Base-by-base conservation (phyloP, 2,329 filamentous ascomycete genomes). In the Orbilia brochopaga region DNA sequence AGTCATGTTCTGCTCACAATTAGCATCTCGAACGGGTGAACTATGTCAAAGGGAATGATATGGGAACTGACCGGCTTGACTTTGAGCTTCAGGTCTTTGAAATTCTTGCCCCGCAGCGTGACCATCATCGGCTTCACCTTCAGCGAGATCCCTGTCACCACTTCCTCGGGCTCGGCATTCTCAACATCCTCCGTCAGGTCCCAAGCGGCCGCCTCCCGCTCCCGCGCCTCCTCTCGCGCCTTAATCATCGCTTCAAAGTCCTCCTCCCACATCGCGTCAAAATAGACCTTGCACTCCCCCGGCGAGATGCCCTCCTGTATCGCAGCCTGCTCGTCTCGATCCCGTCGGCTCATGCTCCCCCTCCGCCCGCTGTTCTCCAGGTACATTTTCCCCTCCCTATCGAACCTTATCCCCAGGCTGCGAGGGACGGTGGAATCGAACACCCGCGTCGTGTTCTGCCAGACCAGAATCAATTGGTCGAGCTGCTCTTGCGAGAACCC, bases 321-420 rank as follows among this genome's bases (percentile, higher is more conserved):
- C 19, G 55, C 67, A 1, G 44, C 30, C 15, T 27, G 44, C 30
- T 72, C 66, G n/a, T 70, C 66, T 8, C 21, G 46, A 2, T 57
- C 51, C 21, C 40, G 40, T 11, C 51, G 54, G 21, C 15, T 42
- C 40, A 56, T 50, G 19, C 48, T 65, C 7, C 17, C n/a, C 21
- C 55, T 35, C 27, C 42, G 35, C 11, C 40, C 35, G 17, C 57
- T 65, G 13, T 32, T 44, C 1, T 44, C 32, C 8, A 72, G 6
- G 19, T 60, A 72, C 67, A 72, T 72, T 17, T 65, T 72, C 6
- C 67, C 67, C 17, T 72, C 51, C 23, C 37, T 44, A 24, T 72
- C 60, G 21, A 72, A 72, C 17, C 60, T 37, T 21, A 72, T 61
- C 3, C 67, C 67, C 32, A 72, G 42, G 17, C 67, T 72, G 21